Evolutionary conservation across 371 early-diverging fungal genomes (phyloP).

Genomic region (Actinomortierella wolfii): DNA sequence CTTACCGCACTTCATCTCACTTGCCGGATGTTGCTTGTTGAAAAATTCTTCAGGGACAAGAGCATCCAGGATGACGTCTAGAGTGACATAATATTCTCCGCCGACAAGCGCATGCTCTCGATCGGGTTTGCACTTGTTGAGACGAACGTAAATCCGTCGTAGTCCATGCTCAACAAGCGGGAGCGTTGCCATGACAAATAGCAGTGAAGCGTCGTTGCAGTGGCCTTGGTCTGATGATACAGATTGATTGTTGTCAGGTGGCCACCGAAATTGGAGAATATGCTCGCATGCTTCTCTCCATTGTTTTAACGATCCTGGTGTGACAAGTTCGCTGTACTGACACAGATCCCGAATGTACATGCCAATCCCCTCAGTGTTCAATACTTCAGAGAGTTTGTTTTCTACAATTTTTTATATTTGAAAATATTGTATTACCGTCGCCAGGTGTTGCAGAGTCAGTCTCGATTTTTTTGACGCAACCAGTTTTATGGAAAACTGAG

Average conservation of each 20-base stretch:
- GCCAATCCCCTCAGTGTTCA: no score
- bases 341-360: no score
- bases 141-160: constrained; percentile 22
- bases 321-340: constrained; percentile 15
- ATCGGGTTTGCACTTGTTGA: constrained; percentile 33
- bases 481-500: no score
- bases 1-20: background rate
- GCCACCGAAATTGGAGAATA: background rate
- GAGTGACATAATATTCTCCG: constrained; percentile 40
- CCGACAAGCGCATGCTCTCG: constrained; percentile 23
- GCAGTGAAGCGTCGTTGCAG: constrained; percentile 3
- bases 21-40: background rate
- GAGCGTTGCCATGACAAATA: constrained; percentile 35
- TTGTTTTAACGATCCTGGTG: constrained; percentile 14
- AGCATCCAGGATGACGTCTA: constrained; percentile 36
- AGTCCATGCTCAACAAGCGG: constrained; percentile 38
- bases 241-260: background rate
- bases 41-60: constrained; percentile 30
- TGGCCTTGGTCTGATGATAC: no score
- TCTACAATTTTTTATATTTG: no score
- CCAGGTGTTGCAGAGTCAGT: no score
- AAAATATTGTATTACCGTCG: no score
- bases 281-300: constrained; percentile 17
- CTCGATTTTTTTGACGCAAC: no score
- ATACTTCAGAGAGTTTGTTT: no score